These are phyloP conservation scores for Knufia fluminis DNA, from an alignment of 2,329 filamentous ascomycete genomes.

Conservation along the genomic window DNA sequence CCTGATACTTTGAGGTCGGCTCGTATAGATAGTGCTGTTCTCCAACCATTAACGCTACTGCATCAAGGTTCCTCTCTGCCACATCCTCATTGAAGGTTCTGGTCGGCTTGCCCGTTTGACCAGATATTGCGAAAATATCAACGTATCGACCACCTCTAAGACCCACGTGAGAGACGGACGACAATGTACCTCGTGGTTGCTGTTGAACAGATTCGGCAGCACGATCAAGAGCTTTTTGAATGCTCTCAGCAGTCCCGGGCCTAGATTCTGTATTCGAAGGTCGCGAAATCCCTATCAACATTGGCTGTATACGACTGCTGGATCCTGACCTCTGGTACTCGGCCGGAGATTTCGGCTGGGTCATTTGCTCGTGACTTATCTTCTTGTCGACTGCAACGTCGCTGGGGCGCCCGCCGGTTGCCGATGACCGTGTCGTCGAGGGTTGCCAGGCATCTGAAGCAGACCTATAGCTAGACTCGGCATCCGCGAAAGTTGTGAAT, in stretches of 20 bases:
- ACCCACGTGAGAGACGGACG: conserved; percentile 9
- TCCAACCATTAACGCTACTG: conserved; percentile 11
- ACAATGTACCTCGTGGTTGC: not conserved
- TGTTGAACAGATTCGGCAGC: conserved; percentile 16
- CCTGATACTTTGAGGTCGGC: conserved; percentile 18
- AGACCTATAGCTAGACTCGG: conserved; percentile 14
- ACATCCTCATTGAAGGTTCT: conserved; percentile 20
- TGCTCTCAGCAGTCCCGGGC: conserved; percentile 18
- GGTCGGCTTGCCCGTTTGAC: conserved; percentile 3
- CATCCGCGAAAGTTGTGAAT: conserved; percentile 10
- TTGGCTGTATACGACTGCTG: conserved; percentile 12
- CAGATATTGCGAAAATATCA: conserved; percentile 20
- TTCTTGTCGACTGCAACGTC: not conserved
- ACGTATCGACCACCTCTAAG: conserved; percentile 16
- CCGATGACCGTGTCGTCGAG: not conserved
- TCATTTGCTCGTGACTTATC: conserved; percentile 6
- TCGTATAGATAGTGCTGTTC: conserved; percentile 13
- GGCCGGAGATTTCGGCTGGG: not conserved
- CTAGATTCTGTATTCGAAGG: conserved; percentile 13
- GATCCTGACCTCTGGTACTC: not conserved
- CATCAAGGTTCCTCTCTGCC: conserved; percentile 18
- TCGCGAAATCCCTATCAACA: conserved; percentile 13
- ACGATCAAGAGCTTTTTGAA: conserved; percentile 19
- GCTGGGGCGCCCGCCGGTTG: not conserved
- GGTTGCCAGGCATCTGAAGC: conserved; percentile 6